Base-by-base conservation (phyloP, 306 rosid species). In the Morella rubra region DNA sequence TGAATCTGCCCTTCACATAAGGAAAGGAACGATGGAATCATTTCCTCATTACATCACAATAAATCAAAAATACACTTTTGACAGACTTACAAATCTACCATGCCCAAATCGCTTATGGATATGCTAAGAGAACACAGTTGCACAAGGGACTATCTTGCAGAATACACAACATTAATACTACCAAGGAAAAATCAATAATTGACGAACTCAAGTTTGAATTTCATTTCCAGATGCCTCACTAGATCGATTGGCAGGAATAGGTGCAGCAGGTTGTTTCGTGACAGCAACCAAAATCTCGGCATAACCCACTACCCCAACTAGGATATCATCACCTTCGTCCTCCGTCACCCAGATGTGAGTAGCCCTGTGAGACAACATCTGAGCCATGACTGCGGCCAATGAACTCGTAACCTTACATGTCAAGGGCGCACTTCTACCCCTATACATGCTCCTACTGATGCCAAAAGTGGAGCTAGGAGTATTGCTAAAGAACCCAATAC, bases 371-470 rank as follows among this genome's bases (percentile, higher is more conserved):
- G 99, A 96, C 71, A 96, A 87, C 98, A 96, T 89, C 87, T 96
- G 99, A 79, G 99, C 99, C 98, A 96, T 82, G n/a, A 92, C 99
- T 12, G 99, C 93, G 19, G 99, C 98, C 86, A 96, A 78, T 68
- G 99, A 96, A 86, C 93, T 95, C 3, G 97, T 89, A 42, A 91
- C 81, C 83, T 84, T 96, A 83, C 98, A 92, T 10, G 93, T 92
- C 84, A 96, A 81, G 2, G 98, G 96, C 2, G 97, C 91, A 67
- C 97, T 95, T 85, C 98, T 88, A 58, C 98, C 99, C 55, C 98
- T 76, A 69, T 86, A 95, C 96, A 95, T 95, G 92, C 86, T 95
- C 88, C 97, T 81, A 45, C 59, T 87, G 27, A 86, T 77, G 73
- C 96, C 91, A 44, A 91, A 83, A 70, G 84, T 71, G n/a, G 58